Evolutionary conservation across 129 eudicot genomes (phyloP).

Genomic region (Pseudognaphalium luteoalbum): DNA sequence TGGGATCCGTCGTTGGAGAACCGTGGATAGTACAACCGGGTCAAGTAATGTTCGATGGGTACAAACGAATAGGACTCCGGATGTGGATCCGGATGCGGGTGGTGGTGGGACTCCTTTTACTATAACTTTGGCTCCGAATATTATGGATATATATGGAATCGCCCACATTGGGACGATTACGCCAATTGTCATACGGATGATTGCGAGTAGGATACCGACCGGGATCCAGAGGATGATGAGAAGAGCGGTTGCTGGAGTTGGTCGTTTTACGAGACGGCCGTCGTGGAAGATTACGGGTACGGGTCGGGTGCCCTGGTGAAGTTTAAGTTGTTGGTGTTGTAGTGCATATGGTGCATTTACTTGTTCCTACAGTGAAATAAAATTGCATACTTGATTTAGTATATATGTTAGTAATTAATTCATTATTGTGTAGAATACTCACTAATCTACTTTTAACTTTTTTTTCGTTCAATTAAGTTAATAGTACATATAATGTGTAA

Average conservation of each 20-base stretch:
- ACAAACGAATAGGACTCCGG: slow-evolving; percentile 92
- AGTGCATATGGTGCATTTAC: slow-evolving; percentile 51
- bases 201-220: slow-evolving; percentile 62
- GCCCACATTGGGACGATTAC: slow-evolving; percentile 68
- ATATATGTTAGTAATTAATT: not conserved
- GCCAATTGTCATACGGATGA: slow-evolving; percentile 60
- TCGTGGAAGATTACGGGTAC: slow-evolving; percentile 93
- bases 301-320: slow-evolving; percentile 53
- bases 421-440: not conserved
- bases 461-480: not conserved
- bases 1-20: slow-evolving; percentile 73
- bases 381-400: slow-evolving; percentile 4
- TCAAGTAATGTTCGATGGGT: slow-evolving; percentile 91
- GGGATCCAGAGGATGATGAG: slow-evolving; percentile 87
- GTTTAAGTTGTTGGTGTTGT: slow-evolving; percentile 27
- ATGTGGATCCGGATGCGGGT: slow-evolving; percentile 48
- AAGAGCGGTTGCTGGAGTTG: slow-evolving; percentile 73
- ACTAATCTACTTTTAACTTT: too few species aligned
- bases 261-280: slow-evolving; percentile 85
- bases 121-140: slow-evolving; percentile 62
- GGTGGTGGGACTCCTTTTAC: slow-evolving; percentile 89
- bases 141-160: slow-evolving; percentile 42
- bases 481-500: too few species aligned
- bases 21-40: slow-evolving; percentile 85
- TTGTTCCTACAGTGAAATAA: slow-evolving; percentile 48